Evolutionary conservation across 2,329 filamentous ascomycete species (phyloP), one percentile per base, ranked within the genome.

Genomic region (Aspergillus costaricaensis): DNA sequence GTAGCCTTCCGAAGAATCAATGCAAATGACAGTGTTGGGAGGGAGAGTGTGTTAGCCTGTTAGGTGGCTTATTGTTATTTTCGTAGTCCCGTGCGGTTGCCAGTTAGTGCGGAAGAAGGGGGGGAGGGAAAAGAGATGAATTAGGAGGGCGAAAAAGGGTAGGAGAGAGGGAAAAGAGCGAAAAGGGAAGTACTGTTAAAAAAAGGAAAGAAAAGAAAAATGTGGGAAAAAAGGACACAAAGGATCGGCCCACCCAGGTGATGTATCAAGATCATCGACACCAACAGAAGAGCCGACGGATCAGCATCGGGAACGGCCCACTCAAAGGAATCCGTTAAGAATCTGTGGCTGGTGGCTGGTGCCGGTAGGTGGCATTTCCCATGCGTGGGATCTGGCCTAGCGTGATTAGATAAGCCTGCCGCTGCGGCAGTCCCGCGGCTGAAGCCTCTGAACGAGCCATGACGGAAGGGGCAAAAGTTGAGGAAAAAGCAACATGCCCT

Each of bases 191-290:
- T 10, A 14, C 27, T 30, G 27, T 30, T 8, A 47, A 47, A 43
- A 43, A 49, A 52, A 59, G 10, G 15, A 32, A 17, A 53, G 27
- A 43, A 27, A 58, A 30, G 44, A 53, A 62, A 62, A 52, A 27
- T 36, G 32, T 36, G 32, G 12, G 10, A 17, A 47, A 44, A 30
- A 32, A 50, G 23, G 51, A 55, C 56, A 59, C 56, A 59, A 63
- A 60, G 58, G 65, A 65, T 65, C 63, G 63, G 58, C 60, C 65
- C 63, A 65, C 65, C 51, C 55, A 64, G 56, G 59, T 65, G 66
- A 68, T 67, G 66, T 67, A 68, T 69, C 66, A 68, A 68, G 67
- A 69, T 69, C 64, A 65, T 62, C 63, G 55, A 63, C 61, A 62
- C 58, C 60, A 60, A 60, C 39, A 58, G 55, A 64, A 67, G 60